These are phyloP conservation scores for Recurvomyces mirabilis DNA, from an alignment of 495 filamentous ascomycete species.

Conservation along the genomic window DNA sequence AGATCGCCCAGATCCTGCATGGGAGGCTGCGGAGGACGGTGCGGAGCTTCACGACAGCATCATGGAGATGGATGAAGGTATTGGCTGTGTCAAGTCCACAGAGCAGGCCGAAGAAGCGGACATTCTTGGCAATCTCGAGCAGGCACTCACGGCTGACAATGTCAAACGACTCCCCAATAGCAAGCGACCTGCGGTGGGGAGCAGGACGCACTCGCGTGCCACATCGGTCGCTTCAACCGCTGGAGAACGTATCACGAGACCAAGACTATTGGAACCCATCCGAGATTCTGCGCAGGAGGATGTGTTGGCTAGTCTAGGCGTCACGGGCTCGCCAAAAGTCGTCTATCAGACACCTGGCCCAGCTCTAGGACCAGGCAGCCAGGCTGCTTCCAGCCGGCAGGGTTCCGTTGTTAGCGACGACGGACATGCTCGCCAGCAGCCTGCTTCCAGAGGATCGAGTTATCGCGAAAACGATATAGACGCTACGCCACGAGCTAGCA, in stretches of 20 bases:
- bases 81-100: not conserved
- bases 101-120: not conserved
- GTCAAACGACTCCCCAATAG: not conserved
- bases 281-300: conserved; percentile 28
- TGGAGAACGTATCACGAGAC: conserved; percentile 1
- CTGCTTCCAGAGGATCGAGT: conserved; percentile 25
- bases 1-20: conserved; percentile 8
- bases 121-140: not conserved
- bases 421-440: conserved; percentile 19
- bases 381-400: not conserved
- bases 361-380: conserved; percentile 2
- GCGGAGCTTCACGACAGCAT: not conserved
- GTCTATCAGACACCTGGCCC: conserved; percentile 28
- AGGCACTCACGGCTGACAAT: conserved; percentile 4
- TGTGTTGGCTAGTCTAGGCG: conserved; percentile 29
- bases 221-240: conserved; percentile 8
- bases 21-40: not conserved
- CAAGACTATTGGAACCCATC: conserved; percentile 7
- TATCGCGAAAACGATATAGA: conserved; percentile 17
- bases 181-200: not conserved
- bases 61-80: too few relatives aligned
- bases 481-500: conserved; percentile 7
- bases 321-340: conserved; percentile 31
- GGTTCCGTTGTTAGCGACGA: not conserved
- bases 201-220: conserved; percentile 3